Percentiles rank a stretch among this genome's conserved stretches.
Evolutionary conservation across 1,284 basidiomycete species (phyloP).

Genomic region (Hemileia vastatrix): DNA sequence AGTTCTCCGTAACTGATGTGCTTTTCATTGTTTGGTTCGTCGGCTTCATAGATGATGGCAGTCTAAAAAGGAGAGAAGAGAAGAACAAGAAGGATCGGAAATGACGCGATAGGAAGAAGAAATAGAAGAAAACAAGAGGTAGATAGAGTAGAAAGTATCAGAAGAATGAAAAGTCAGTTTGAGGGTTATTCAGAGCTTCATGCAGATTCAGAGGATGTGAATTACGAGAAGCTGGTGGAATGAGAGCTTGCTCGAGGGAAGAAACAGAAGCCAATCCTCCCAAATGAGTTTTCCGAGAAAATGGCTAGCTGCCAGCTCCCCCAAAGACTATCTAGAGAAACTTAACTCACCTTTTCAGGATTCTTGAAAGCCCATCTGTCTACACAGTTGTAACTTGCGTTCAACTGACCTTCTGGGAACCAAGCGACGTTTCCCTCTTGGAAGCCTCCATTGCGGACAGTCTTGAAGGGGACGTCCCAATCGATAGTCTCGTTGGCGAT

Average conservation of each 20-base stretch:
- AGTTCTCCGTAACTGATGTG: constrained; percentile 74
- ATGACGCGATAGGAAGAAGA: not conserved
- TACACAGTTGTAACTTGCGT: constrained; percentile 90
- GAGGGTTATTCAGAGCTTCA: too few species aligned
- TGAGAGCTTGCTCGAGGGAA: constrained; percentile 2
- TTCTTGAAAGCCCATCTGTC: constrained; percentile 88
- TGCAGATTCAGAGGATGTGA: not conserved
- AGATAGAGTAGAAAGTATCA: not conserved
- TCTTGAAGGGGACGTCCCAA: constrained; percentile 87
- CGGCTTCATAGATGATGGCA: constrained; percentile 97
- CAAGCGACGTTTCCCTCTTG: constrained; percentile 79
- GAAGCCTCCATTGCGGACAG: constrained; percentile 74
- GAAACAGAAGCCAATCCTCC: not conserved
- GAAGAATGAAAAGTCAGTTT: not conserved
- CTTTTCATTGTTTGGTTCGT: constrained; percentile 74
- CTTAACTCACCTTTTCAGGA: constrained; percentile 69
- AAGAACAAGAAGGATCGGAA: constrained; percentile 32
- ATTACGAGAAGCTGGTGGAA: constrained; percentile 2
- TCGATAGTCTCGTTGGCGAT: constrained; percentile 67
- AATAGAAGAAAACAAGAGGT: not conserved
- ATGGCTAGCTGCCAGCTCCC: not conserved
- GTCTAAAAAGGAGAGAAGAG: too few species aligned
- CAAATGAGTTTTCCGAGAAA: not conserved
- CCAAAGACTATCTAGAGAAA: not conserved
- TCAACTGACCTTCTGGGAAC: constrained; percentile 57